Conservation (phyloP, 2,329 filamentous ascomycete species). For the Ramichloridium luteum region DNA sequence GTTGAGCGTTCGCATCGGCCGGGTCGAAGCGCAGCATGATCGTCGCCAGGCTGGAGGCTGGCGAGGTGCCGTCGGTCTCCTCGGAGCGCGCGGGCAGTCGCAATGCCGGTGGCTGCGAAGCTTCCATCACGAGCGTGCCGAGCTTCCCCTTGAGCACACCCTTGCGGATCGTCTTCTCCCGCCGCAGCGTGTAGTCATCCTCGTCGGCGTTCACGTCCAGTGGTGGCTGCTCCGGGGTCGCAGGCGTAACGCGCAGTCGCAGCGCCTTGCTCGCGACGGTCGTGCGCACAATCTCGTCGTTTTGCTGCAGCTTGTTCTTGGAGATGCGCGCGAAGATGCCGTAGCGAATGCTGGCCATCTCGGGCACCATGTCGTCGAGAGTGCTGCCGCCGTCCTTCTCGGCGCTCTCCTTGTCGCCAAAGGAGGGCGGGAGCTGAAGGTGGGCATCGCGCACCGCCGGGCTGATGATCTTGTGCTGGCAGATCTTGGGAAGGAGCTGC, state of each 20-base stretch:
- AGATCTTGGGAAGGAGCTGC: constrained; percentile 47
- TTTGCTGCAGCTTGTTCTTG: constrained; percentile 32
- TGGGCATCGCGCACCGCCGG: constrained; percentile 44
- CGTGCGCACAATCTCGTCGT: constrained; percentile 28
- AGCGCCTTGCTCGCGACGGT: constrained; percentile 40
- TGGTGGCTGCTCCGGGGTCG: constrained; percentile 47
- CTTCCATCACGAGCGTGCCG: constrained; percentile 45
- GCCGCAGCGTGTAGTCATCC: constrained; percentile 41
- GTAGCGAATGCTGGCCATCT: constrained; percentile 51
- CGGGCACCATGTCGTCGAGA: constrained; percentile 50
- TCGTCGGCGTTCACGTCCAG: constrained; percentile 37
- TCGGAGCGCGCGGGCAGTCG: constrained; percentile 32
- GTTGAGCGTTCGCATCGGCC: constrained; percentile 33
- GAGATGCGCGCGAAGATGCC: constrained; percentile 31
- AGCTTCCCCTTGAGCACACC: constrained; percentile 47
- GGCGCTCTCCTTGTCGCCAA: constrained; percentile 44
- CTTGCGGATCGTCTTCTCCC: constrained; percentile 49
- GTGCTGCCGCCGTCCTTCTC: constrained; percentile 30
- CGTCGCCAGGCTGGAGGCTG: too few relatives aligned
- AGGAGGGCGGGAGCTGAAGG: constrained; percentile 46
- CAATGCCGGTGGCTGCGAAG: constrained; percentile 46
- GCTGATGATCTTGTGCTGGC: constrained; percentile 41
- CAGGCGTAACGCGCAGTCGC: constrained; percentile 49
- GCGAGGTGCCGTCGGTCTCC: constrained; percentile 39
- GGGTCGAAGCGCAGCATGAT: constrained; percentile 52